A percentile compares a stretch with the other conserved stretches of the same genome.
Evolutionary conservation across 768 basidiomycete species (phyloP).

Genomic region (Kwoniella dendrophila): DNA sequence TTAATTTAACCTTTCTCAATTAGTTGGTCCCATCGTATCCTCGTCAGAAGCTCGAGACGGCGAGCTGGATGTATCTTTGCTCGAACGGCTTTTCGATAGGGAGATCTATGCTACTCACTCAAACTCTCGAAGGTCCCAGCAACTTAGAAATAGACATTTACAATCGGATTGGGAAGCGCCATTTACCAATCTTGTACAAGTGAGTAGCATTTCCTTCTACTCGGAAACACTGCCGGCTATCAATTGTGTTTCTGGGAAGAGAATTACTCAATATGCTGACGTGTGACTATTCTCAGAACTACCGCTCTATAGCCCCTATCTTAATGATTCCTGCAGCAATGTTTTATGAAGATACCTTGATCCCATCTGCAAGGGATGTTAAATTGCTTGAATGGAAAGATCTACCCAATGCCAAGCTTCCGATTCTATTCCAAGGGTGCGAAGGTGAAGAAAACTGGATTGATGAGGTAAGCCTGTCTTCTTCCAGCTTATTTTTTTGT

Average conservation of each 20-base stretch:
- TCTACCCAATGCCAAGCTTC: constrained; percentile 44
- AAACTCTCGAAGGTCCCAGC: constrained; percentile 1
- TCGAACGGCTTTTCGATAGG: constrained; percentile 53
- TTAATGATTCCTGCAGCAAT: constrained; percentile 54
- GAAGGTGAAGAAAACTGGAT: constrained; percentile 51
- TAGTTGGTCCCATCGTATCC: constrained; percentile 53
- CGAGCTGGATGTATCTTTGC: constrained; percentile 54
- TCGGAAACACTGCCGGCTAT: too few species aligned
- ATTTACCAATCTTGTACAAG: constrained; percentile 32
- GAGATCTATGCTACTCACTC: constrained; percentile 31
- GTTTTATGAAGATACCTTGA: constrained; percentile 56
- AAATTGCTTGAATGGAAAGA: constrained; percentile 35
- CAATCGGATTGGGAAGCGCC: constrained; percentile 5
- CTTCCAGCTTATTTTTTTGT: neutral
- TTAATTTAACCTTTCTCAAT: neutral
- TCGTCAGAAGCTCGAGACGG: constrained; percentile 42
- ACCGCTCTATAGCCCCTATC: constrained; percentile 53
- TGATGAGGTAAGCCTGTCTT: constrained; percentile 49
- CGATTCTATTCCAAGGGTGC: constrained; percentile 49
- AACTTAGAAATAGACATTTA: neutral
- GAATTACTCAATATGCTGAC: too few species aligned
- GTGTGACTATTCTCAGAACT: constrained; percentile 42
- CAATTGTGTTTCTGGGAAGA: too few species aligned
- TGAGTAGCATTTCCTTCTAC: neutral
- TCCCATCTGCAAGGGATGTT: constrained; percentile 38